phyloP scores from a whole-genome alignment of 192 early-diverging fungal species.

The Lunasporangiospora selenospora region DNA sequence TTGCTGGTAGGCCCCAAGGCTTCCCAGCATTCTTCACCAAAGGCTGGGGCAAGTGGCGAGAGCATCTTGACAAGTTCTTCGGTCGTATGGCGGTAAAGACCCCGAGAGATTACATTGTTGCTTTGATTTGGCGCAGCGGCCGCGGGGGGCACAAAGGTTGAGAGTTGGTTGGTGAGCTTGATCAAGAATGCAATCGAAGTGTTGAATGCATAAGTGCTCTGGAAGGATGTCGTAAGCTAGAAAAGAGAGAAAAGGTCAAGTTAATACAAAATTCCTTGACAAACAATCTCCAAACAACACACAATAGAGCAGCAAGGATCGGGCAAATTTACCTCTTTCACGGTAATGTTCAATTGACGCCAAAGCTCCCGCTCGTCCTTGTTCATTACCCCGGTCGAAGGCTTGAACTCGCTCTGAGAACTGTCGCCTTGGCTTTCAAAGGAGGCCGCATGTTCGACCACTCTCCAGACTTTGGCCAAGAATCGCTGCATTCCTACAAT shows the following conservation, averaged over 20 bases:
- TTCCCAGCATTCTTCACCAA: conserved; percentile 82
- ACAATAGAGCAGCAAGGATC: neutral
- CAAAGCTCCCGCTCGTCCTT: conserved; percentile 59
- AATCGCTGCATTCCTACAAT: conserved; percentile 95
- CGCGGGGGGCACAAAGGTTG: conserved; percentile 13
- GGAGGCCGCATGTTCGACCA: conserved; percentile 54
- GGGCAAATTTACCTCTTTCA: conserved; percentile 58
- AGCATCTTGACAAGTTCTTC: conserved; percentile 71
- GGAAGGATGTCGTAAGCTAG: conserved; percentile 45
- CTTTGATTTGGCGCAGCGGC: neutral
- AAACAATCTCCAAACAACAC: neutral
- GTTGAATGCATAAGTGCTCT: conserved; percentile 70
- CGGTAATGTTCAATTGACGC: conserved; percentile 55
- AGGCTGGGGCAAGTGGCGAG: conserved; percentile 73
- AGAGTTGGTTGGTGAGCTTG: conserved; percentile 70
- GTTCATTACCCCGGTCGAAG: conserved; percentile 42
- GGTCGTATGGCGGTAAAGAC: conserved; percentile 61
- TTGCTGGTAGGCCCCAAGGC: conserved; percentile 14
- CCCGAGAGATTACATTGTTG: conserved; percentile 41
- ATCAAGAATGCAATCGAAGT: conserved; percentile 87
- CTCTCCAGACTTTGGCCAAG: conserved; percentile 65
- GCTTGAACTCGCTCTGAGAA: neutral
- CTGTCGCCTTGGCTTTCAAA: neutral
- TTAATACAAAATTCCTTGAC: neutral
- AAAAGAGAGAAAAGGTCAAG: conserved; percentile 6